A percentile compares a stretch with the other conserved stretches of the same genome.
Conservation (phyloP, 257 asterid genomes). For the Lycium ferocissimum region DNA sequence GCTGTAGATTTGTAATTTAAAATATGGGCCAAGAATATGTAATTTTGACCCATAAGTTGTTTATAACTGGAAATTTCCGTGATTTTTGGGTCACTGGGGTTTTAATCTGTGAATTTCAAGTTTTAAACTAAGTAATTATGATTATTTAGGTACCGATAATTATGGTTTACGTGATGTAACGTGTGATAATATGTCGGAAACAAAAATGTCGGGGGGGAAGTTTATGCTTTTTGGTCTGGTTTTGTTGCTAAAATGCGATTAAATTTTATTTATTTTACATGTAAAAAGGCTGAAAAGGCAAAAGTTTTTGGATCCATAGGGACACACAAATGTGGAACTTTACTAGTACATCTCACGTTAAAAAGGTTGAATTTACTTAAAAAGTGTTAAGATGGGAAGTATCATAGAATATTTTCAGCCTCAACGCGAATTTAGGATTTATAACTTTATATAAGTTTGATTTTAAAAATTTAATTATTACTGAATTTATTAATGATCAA, state of each 20-base stretch:
- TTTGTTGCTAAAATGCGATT: neutral
- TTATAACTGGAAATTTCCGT: no score
- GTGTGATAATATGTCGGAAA: neutral
- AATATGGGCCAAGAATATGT: no score
- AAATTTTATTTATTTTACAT: neutral
- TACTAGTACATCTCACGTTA: neutral
- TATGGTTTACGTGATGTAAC: constrained; percentile 16
- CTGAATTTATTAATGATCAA: no score
- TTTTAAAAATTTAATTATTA: no score
- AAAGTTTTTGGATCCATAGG: neutral
- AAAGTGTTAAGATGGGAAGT: no score
- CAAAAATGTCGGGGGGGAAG: neutral
- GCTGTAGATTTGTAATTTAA: no score
- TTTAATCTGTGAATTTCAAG: constrained; percentile 1
- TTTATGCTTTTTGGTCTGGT: neutral
- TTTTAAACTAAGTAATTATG: neutral
- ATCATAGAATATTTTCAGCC: no score
- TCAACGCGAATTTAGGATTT: no score
- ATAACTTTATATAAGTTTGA: no score
- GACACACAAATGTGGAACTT: neutral
- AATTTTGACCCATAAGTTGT: no score
- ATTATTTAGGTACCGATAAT: neutral
- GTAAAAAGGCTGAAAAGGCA: neutral
- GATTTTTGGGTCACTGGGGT: neutral
- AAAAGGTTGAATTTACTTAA: no score